Percentiles rank a stretch among this genome's conserved stretches.
Evolutionary conservation across 768 basidiomycete genomes (phyloP).

Genomic region (Kwoniella dendrophila): DNA sequence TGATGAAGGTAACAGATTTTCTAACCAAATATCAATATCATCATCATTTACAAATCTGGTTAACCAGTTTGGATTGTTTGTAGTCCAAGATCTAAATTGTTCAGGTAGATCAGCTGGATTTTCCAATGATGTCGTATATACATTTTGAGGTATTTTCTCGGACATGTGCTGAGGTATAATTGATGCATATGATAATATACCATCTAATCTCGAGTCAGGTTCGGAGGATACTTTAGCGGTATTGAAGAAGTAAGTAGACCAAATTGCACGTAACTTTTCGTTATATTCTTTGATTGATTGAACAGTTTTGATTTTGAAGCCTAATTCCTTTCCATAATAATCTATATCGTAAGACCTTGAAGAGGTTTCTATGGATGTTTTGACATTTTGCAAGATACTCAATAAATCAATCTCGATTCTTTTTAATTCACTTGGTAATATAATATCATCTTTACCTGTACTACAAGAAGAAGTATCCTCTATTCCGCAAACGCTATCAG

Average conservation of each 20-base stretch:
- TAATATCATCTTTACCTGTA: no score
- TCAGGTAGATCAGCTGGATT: conserved; percentile 19
- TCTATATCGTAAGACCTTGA: background rate
- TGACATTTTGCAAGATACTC: background rate
- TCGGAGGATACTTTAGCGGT: background rate
- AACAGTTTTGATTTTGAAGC: background rate
- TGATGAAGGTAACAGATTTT: conserved; percentile 5
- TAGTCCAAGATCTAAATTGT: conserved; percentile 35
- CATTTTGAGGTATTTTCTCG: conserved; percentile 18
- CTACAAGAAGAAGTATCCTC: background rate
- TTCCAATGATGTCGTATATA: conserved; percentile 34
- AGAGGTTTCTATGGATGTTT: background rate
- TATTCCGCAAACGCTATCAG: background rate
- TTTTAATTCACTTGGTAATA: background rate
- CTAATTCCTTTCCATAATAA: background rate
- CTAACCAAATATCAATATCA: conserved; percentile 30
- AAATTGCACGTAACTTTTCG: background rate
- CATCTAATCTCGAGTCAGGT: conserved; percentile 3
- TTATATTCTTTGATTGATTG: background rate
- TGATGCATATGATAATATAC: conserved; percentile 6
- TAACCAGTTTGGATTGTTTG: conserved; percentile 28
- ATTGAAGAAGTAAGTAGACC: background rate
- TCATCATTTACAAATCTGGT: conserved; percentile 26
- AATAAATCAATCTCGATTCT: background rate
- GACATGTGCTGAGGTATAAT: conserved; percentile 6